Evolutionary conservation across 225 moss, liverwort and hornwort genomes (phyloP).

Genomic region (Takakia lepidozioides): DNA sequence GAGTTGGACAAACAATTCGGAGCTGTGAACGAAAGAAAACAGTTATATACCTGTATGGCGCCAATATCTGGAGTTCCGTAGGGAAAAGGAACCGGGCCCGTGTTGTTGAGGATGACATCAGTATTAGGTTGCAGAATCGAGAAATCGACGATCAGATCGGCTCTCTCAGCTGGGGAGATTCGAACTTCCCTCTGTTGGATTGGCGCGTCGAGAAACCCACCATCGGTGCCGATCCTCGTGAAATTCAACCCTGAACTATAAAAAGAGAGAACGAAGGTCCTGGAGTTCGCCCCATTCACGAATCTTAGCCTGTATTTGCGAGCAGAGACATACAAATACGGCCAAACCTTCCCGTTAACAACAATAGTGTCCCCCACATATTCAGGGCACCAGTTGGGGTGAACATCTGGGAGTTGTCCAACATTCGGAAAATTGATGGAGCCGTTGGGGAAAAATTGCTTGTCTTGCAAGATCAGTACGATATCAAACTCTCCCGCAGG

Average conservation of each 20-base stretch:
- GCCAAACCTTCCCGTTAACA: constrained; percentile 71
- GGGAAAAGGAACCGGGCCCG: constrained; percentile 44
- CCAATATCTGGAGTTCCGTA: constrained; percentile 13
- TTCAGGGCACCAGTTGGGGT: constrained; percentile 76
- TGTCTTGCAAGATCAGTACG: constrained; percentile 16
- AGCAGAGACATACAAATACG: constrained; percentile 38
- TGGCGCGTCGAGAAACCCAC: constrained; percentile 32
- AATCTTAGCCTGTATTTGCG: constrained; percentile 52
- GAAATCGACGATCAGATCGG: constrained; percentile 59
- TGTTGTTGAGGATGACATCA: constrained; percentile 44
- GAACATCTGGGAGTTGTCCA: constrained; percentile 12
- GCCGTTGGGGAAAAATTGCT: constrained; percentile 20
- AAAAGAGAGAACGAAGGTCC: constrained; percentile 39
- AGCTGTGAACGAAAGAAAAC: too few relatives aligned
- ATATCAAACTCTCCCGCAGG: constrained; percentile 16
- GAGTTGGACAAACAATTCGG: constrained; percentile 30
- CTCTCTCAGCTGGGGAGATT: constrained; percentile 37
- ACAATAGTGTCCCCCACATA: constrained; percentile 66
- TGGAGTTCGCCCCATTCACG: constrained; percentile 42
- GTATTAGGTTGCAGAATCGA: constrained; percentile 13
- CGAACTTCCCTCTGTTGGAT: constrained; percentile 1
- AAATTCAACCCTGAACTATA: constrained; percentile 7
- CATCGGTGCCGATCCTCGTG: constrained; percentile 54
- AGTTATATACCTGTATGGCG: too few relatives aligned
- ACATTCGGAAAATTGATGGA: constrained; percentile 64